Base-by-base conservation (phyloP, 345 rosid species). In the Dipteronia sinensis region DNA sequence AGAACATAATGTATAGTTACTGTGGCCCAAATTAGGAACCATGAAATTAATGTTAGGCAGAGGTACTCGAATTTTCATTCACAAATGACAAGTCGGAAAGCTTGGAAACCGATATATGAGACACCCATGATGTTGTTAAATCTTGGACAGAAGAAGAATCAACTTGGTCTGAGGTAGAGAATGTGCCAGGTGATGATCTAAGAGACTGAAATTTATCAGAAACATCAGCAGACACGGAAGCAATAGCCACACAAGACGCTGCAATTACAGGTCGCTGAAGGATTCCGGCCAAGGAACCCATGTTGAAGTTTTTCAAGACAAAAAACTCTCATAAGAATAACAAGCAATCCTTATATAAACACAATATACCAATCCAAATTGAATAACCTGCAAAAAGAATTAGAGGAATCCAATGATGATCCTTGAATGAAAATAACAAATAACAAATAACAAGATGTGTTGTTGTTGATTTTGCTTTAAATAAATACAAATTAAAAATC, bases 201-300 rank as follows among this genome's bases (percentile, higher is more conserved):
- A 81, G 71, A 82, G 91, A 88, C 0, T 86, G 83, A 20, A 89
- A 82, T 62, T 82, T 91, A 34, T 88, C 94, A 42, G 94, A 85
- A 76, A 90, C 67, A 67, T 93, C 94, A 40, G 88, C 78, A 72
- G 97, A 91, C 7, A 89, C 87, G 16, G 98, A 97, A 70, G 98
- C 98, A 1, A 82, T 87, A 5, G 93, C 92, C 25, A 93, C 87
- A 15, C 94, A 98, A 2, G 93, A 91, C 0, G 97, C 97, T 15
- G 98, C 98, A 10, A 85, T 92, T 49, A 94, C 87, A 56, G 97
- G 99, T 65, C 99, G 89, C 85, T 92, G 99, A 80, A 91, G 64
- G 72, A 77, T 80, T 77, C 97, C 98, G 10, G 91, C 87, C 70
- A 94, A 84, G 71, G 93, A 94, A 87, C 91, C 87, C 98, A 96